Evolutionary conservation across 331 rosid species (phyloP), one percentile per base, ranked within the genome.

Genomic region (Saraca asoca): DNA sequence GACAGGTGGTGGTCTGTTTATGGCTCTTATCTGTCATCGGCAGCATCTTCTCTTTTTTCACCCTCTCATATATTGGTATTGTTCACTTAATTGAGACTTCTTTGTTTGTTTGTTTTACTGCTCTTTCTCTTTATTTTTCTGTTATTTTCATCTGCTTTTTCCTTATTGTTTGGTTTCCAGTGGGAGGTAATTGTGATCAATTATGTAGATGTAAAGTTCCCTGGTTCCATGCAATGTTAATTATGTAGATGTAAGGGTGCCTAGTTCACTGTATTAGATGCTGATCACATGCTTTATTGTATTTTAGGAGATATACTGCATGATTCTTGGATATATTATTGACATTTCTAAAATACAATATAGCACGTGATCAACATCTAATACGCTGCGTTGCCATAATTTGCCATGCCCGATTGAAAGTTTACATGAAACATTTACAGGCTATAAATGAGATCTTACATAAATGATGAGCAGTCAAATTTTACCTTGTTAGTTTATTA

Each of bases 1-100:
- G 59, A 29, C 88, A 92, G 98, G 91, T 84, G 75, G 96, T 90
- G 75, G 77, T 77, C 70, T 78, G 87, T 74, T 60, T 93, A 71
- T 93, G 98, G 98, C 81, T 90, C 61, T 67, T 89, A 74, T 90
- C 96, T 50, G 97, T 88, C 82, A 69, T 85, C 13, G 98, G 96
- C 56, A 77, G 90, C 81, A 49, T 74, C 67, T 51, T 85, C 76
- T 93, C 97, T 15, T 88, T 88, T 78, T 84, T 84, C 75, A 88
- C 97, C 6, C 85, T 93, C 0, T 84, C 95, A 29, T 93, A 88
- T 82, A 77, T 86, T 9, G 96, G 98, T 90, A 84, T 61, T 84
- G 31, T 42, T 29, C 34, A 67, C 20, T 77, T 60, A 49, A 49
- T 52, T 12, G 50, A 65, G 29, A 60, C 9, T 14, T 9, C 3